These are phyloP conservation scores for Arachis hypogaea DNA, from an alignment of 306 rosid species.

Conservation along the genomic window DNA sequence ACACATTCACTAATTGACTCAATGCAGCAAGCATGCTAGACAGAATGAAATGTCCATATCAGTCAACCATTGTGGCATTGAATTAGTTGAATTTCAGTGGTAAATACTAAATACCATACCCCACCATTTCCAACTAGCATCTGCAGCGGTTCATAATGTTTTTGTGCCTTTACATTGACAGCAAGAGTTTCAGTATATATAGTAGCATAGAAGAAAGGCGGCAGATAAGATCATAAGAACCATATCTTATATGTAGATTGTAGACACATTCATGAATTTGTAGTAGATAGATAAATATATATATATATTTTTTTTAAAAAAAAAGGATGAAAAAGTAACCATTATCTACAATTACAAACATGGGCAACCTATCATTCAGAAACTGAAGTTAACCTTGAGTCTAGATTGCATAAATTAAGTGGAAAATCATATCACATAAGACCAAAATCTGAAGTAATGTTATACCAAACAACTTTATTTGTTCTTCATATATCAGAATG, in stretches of 20 bases:
- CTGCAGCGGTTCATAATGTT: conserved; percentile 13
- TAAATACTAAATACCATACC: background rate
- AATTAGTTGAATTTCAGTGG: conserved; percentile 23
- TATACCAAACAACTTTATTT: background rate
- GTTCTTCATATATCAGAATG: conserved; percentile 1
- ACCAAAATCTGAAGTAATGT: background rate
- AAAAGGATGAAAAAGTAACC: conserved; percentile 10
- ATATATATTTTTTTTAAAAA: background rate
- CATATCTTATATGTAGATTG: background rate
- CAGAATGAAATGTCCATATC: conserved; percentile 26
- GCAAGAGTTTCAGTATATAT: background rate
- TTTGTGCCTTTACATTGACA: background rate
- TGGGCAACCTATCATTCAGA: background rate
- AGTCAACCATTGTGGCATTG: conserved; percentile 32
- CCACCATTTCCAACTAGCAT: conserved; percentile 31
- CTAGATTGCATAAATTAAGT: background rate
- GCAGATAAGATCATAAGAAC: background rate
- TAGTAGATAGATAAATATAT: background rate
- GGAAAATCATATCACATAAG: conserved; percentile 12
- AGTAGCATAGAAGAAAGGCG: background rate
- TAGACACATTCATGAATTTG: conserved; percentile 25
- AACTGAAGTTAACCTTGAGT: conserved; percentile 25
- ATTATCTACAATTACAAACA: background rate
- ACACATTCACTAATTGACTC: conserved; percentile 7
- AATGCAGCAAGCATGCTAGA: conserved; percentile 17